These are phyloP conservation scores for Cladophialophora immunda DNA, from an alignment of 2,329 filamentous ascomycete species.

Conservation along the genomic window DNA sequence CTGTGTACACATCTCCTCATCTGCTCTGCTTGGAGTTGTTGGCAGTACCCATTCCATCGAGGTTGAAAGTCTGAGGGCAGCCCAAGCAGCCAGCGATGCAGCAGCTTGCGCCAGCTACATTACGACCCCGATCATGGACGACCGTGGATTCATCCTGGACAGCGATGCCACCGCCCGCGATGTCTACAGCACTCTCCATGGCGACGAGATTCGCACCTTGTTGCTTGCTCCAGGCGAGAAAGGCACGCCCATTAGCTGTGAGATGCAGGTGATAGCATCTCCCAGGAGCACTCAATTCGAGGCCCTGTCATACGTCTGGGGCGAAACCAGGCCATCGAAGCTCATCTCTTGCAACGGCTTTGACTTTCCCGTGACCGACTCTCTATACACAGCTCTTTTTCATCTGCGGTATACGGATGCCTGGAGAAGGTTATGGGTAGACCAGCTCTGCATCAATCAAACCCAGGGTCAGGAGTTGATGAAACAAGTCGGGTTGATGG, in stretches of 20 bases:
- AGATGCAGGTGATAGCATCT: slow-evolving; percentile 27
- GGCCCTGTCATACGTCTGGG: slow-evolving; percentile 36
- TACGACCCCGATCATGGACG: slow-evolving; percentile 19
- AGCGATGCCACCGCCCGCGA: slow-evolving; percentile 23
- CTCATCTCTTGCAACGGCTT: slow-evolving; percentile 33
- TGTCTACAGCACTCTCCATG: slow-evolving; percentile 28
- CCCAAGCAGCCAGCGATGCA: background rate
- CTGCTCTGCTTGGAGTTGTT: no score
- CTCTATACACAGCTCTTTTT: slow-evolving; percentile 24
- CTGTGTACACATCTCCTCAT: background rate
- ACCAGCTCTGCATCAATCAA: slow-evolving; percentile 36
- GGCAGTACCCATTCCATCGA: background rate
- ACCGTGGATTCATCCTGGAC: slow-evolving; percentile 31
- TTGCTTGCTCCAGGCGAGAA: slow-evolving; percentile 28
- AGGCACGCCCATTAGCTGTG: slow-evolving; percentile 27
- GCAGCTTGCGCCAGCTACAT: background rate
- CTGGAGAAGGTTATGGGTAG: slow-evolving; percentile 34
- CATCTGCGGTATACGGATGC: slow-evolving; percentile 28
- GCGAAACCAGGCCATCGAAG: slow-evolving; percentile 20
- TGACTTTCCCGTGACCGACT: slow-evolving; percentile 30
- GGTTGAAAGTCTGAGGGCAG: background rate
- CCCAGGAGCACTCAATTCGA: slow-evolving; percentile 30
- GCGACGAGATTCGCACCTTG: slow-evolving; percentile 28
- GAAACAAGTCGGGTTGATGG: slow-evolving; percentile 31
- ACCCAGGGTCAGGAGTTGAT: slow-evolving; percentile 20